phyloP scores from a whole-genome alignment of 208 protist species.

The Kentomonas sorsogonicus region DNA sequence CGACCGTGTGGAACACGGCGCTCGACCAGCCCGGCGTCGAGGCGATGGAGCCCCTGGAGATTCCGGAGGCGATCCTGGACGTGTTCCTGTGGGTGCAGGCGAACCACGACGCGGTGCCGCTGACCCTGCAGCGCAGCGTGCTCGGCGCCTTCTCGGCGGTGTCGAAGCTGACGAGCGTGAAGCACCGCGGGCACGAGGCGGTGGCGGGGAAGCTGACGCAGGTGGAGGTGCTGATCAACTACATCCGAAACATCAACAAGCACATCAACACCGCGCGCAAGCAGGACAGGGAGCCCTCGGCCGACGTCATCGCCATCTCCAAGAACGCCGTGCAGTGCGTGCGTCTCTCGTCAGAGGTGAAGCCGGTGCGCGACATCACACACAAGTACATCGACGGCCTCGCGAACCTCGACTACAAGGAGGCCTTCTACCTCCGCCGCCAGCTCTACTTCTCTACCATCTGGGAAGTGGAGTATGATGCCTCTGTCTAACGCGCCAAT shows the following conservation, averaged over 20 bases:
- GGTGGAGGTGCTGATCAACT: constrained; percentile 34
- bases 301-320: constrained; percentile 46
- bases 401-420: constrained; percentile 14
- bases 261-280: constrained; percentile 26
- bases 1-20: constrained; percentile 18
- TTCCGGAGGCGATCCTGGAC: constrained; percentile 35
- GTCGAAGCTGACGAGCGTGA: constrained; percentile 65
- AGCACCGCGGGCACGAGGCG: constrained; percentile 26
- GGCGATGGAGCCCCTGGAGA: constrained; percentile 24
- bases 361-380: constrained; percentile 55
- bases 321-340: constrained; percentile 80
- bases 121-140: constrained; percentile 48
- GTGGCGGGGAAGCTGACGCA: constrained; percentile 20
- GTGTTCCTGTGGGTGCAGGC: constrained; percentile 28
- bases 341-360: constrained; percentile 68
- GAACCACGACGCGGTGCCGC: constrained; percentile 6
- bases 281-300: constrained; percentile 17
- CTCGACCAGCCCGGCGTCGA: constrained; percentile 19
- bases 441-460: constrained; percentile 75
- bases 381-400: constrained; percentile 44
- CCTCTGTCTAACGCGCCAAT: constrained; percentile 25
- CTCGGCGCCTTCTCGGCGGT: constrained; percentile 66
- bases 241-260: constrained; percentile 42
- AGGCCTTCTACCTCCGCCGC: constrained; percentile 68
- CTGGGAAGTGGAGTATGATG: constrained; percentile 74